Evolutionary conservation across 805 yeast genomes (phyloP).

Genomic region (Sporopachydermia quercuum): DNA sequence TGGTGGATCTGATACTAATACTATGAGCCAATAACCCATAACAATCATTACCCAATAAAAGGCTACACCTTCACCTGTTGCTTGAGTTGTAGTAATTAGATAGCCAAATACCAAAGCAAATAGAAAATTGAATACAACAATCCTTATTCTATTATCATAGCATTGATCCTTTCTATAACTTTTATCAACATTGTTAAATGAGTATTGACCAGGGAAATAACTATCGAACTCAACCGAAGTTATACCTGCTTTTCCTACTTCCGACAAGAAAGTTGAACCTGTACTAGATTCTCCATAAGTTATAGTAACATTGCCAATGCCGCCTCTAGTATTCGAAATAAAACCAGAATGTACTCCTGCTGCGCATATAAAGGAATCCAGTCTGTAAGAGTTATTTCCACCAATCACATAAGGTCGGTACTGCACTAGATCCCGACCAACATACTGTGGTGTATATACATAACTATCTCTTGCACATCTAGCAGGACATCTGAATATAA

Average conservation of each 20-base stretch:
- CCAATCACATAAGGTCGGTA: conserved; percentile 67
- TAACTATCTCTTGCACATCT: conserved; percentile 67
- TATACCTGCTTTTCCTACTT: conserved; percentile 35
- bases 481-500: conserved; percentile 72
- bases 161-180: conserved; percentile 33
- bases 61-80: conserved; percentile 26
- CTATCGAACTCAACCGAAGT: conserved; percentile 43
- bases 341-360: conserved; percentile 82
- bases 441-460: conserved; percentile 60
- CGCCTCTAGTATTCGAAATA: conserved; percentile 61
- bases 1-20: conserved; percentile 73
- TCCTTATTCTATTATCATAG: conserved; percentile 48
- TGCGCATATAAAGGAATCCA: conserved; percentile 81
- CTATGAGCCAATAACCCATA: conserved; percentile 75
- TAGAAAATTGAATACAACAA: conserved; percentile 42
- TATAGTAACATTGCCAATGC: conserved; percentile 53
- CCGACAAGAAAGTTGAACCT: conserved; percentile 29
- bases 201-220: conserved; percentile 62
- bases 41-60: conserved; percentile 48
- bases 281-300: conserved; percentile 30
- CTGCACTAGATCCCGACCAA: conserved; percentile 53
- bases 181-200: conserved; percentile 30
- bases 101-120: conserved; percentile 33
- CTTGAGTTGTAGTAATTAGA: conserved; percentile 36
- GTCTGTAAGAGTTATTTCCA: conserved; percentile 49